These are phyloP conservation scores for Acacia pycnantha DNA, from an alignment of 331 rosid species.

Conservation along the genomic window DNA sequence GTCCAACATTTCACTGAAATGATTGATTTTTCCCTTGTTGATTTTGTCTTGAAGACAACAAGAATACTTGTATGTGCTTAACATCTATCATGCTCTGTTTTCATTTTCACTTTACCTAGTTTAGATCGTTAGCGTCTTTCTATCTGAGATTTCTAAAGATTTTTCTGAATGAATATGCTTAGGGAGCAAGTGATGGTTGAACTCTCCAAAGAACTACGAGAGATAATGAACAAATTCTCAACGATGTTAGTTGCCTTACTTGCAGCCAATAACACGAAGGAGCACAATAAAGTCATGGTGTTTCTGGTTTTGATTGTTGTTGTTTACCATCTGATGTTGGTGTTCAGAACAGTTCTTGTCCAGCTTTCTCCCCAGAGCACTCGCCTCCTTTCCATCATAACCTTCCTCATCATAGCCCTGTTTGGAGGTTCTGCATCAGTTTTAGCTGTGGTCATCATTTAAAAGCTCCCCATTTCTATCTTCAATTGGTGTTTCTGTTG, in stretches of 20 bases:
- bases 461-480: background rate
- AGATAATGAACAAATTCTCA: background rate
- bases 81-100: background rate
- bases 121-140: background rate
- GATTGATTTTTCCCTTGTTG: background rate
- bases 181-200: conserved; percentile 3
- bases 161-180: background rate
- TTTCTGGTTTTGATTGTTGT: conserved; percentile 4
- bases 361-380: background rate
- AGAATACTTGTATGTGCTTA: background rate
- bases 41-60: background rate
- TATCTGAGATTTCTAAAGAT: background rate
- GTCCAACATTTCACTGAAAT: background rate
- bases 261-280: background rate
- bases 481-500: too few relatives aligned
- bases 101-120: background rate
- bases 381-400: background rate
- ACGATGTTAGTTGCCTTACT: background rate
- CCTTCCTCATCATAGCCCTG: background rate
- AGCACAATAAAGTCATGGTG: background rate
- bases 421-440: conserved; percentile 1
- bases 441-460: conserved; percentile 5
- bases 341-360: background rate
- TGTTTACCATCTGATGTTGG: background rate
- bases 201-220: background rate